Base-by-base conservation (phyloP, 345 rosid genomes). In the Pseudoturritis turrita region DNA sequence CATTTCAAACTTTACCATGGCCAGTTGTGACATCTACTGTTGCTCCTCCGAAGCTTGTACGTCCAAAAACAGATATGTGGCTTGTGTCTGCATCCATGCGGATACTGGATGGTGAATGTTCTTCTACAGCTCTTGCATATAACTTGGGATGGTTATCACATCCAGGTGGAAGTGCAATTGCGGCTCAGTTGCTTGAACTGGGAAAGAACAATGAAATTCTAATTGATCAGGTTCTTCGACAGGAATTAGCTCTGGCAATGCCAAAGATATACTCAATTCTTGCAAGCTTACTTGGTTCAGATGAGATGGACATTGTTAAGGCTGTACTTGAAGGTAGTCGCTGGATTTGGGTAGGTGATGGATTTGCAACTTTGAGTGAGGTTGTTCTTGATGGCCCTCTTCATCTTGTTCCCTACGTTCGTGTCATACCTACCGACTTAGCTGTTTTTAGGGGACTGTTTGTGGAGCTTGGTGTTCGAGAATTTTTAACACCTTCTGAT, bases 271-370 rank as follows among this genome's bases (percentile, higher is more conserved):
- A 93, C 81, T 86, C 97, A 62, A 79, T 90, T 72, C 80, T 93
- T 77, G 70, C 73, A 54, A 78, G 83, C 75, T 82, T 90, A 81
- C 79, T 87, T 72, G 86, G 89, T 76, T 81, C 98, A 10, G 98
- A 90, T 81, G 98, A 93, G 80, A 88, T 90, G 92, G 98, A 93
- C 60, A 88, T 93, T 70, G 87, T 90, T 71, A 88, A 93, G 81
- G 96, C 97, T 79, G 85, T 93, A 78, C 92, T 93, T 78, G 98
- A 93, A 87, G 98, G 96, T 43, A 84, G 97, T 79, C 92, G 97
- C 72, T 93, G 98, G 98, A 87, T 93, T 67, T 93, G 98, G 98
- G 97, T 93, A 47, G 98, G 98, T 66, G 98, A 90, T 85, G 98
- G 98, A 70, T 93, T 93, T 88, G 91, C 98, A 68, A 93, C 84